Base-by-base conservation (phyloP, 352 stramenopile species). In the Globisporangium lucens region DNA sequence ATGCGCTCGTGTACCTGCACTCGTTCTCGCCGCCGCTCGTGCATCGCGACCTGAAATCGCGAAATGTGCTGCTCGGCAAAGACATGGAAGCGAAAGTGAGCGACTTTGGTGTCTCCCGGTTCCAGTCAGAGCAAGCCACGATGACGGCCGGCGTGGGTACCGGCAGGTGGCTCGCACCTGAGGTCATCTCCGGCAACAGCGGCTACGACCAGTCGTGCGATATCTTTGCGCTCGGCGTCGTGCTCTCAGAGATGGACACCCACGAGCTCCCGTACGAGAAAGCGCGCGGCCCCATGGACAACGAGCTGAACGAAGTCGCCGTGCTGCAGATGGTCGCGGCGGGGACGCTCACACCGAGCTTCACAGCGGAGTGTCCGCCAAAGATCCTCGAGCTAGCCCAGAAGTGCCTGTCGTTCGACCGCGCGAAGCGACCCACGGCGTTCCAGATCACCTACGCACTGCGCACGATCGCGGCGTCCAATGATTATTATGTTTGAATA, bases 1-100 rank as follows among this genome's bases (percentile, higher is more conserved):
- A 85, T 51, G 77, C 77, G 4, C 69, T 85, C 8, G 77, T 85
- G 24, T 85, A 83, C 63, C 33, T 85, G 29, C 77, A 85, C 56
- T 83, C 77, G 52, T 80, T 80, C 49, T 67, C 65, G 15, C 75
- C 70, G 13, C 73, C 75, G 15, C 57, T 82, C 0, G 71, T 80
- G 30, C 77, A 85, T 41, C 74, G 72, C 22, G 75, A 80, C 22
- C 65, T 86, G 12, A 83, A 80, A 57, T 80, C 75, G 0, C 70
- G 72, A 4, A 82, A 83, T 36, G 66, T 86, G 38, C 58, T 86
- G 22, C 57, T 86, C 2, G 61, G 64, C 24, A 60, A 61, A 2
- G 60, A 75, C 22, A 65, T 71, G 29, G 33, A 62, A 4, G 75
- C 77, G 15, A 85, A 85, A 49, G 33, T 85, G 4, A 78, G 66